Conservation (phyloP, 495 filamentous ascomycete species). For the Aspergillus wentii region DNA sequence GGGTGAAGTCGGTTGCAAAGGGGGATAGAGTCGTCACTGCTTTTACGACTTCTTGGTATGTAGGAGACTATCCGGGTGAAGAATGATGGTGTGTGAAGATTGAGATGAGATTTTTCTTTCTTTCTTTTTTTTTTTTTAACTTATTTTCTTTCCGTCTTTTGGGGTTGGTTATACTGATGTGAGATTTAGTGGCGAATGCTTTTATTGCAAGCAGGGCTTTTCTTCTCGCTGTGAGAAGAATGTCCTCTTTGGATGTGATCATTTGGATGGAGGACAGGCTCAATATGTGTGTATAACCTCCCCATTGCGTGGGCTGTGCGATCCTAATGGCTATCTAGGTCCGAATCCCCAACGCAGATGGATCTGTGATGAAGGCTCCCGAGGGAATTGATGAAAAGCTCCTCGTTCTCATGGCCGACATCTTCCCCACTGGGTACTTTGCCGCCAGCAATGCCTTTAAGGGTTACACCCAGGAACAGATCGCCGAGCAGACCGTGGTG, state of each 20-base stretch:
- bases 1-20: conserved; percentile 62
- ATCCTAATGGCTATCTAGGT: conserved; percentile 35
- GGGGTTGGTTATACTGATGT: not conserved
- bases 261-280: conserved; percentile 83
- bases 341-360: conserved; percentile 79
- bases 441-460: conserved; percentile 81
- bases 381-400: conserved; percentile 68
- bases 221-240: conserved; percentile 79
- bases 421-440: conserved; percentile 82
- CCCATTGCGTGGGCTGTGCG: not conserved
- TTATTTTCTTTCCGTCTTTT: not conserved
- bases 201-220: conserved; percentile 81
- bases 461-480: conserved; percentile 54
- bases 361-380: conserved; percentile 74
- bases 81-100: not conserved
- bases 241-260: conserved; percentile 67
- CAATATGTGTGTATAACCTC: conserved; percentile 55
- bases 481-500: conserved; percentile 67
- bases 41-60: conserved; percentile 84
- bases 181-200: conserved; percentile 72
- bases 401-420: conserved; percentile 63
- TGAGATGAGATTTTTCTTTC: not conserved
- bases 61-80: conserved; percentile 8
- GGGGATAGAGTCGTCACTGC: conserved; percentile 80
- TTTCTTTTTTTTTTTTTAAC: no score